Base-by-base conservation (phyloP, 805 yeast species). In the Komagataella kurtzmanii region DNA sequence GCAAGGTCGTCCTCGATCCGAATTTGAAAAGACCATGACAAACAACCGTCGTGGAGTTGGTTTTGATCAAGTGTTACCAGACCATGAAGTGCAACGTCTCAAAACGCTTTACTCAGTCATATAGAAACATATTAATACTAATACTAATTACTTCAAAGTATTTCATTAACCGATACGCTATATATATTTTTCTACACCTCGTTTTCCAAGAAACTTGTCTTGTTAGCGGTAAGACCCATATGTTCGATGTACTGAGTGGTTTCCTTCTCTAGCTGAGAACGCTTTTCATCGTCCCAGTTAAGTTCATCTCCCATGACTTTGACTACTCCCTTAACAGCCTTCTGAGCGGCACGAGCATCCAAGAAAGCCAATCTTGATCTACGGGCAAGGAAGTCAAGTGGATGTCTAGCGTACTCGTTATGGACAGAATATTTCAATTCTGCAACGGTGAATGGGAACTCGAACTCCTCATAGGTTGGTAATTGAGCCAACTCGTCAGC, bases 361-460 rank as follows among this genome's bases (percentile, higher is more conserved):
- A 90, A 74, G 73, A 89, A 91, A 2, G 96, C 96, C 65, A 88
- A 80, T 69, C 98, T 81, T 51, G 91, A 83, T 75, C 98, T 84
- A 75, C 97, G 85, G 52, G 95, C 88, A 57, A 90, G 74, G 74
- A 90, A 88, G 68, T 90, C 98, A 53, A 83, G 71, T 48, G 96
- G 95, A 10, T 90, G 85, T 70, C 95, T 78, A 46, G 88, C 80
- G 66, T 88, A 88, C 72, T 90, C 98, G 68, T 87, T 78, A 55
- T 79, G 71, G 59, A 88, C 74, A 10, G 88, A 83, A 70, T 89
- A 91, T 62, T 81, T 76, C 66, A 91, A 75, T 72, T 90, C 98
- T 51, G 93, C 97, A 61, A 89, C 78, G 52, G 95, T 87, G 71
- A 88, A 90, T 59, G 96, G 95, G 68, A 83, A 85, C 57, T 81